A percentile compares a stretch with the other conserved stretches of the same genome.
Conservation (phyloP, 2,329 filamentous ascomycete genomes). For the Colletotrichum orchidophilum region DNA sequence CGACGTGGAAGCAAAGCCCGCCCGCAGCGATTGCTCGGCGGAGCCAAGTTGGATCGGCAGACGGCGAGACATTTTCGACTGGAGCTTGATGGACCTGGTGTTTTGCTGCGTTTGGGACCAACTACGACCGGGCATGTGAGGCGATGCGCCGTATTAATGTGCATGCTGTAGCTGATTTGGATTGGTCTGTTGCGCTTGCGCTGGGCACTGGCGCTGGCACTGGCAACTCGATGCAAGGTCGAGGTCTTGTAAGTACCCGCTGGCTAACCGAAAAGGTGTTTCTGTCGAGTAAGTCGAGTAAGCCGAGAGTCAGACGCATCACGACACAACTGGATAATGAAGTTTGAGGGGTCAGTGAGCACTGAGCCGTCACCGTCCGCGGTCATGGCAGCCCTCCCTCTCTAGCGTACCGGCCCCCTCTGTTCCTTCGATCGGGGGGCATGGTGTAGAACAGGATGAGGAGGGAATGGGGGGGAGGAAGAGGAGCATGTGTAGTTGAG, state of each 20-base stretch:
- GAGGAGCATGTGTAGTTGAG: background rate
- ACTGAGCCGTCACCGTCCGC: background rate
- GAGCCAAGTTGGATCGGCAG: conserved; percentile 3
- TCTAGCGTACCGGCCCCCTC: background rate
- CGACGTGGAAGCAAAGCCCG: background rate
- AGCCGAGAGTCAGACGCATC: background rate
- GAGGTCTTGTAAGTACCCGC: background rate
- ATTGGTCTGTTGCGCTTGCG: background rate
- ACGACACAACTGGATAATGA: background rate
- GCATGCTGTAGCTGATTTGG: background rate
- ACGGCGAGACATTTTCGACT: background rate
- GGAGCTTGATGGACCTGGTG: background rate
- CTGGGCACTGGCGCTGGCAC: background rate
- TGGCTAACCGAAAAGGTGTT: background rate
- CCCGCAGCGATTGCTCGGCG: background rate
- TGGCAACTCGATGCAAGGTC: background rate
- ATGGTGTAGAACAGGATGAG: background rate
- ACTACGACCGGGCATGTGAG: background rate
- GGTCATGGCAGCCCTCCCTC: background rate
- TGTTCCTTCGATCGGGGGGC: background rate
- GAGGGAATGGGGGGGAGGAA: background rate
- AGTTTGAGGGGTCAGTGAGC: background rate
- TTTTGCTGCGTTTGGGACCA: background rate
- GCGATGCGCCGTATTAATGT: background rate
- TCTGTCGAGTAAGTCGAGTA: background rate